Evolutionary conservation across 805 yeast species (phyloP).

Genomic region (Teunomyces tritomae): DNA sequence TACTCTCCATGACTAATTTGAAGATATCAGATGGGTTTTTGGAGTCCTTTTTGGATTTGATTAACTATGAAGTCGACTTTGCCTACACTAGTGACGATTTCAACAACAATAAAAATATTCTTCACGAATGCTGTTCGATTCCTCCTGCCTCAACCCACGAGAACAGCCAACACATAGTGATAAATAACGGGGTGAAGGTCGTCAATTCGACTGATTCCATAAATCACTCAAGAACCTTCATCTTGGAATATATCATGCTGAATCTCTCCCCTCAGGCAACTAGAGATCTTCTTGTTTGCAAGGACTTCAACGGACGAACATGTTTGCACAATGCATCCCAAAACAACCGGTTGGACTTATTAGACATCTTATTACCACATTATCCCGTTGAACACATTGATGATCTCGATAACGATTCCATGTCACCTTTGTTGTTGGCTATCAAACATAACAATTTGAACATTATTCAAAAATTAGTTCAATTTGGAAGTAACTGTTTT

Average conservation of each 20-base stretch:
- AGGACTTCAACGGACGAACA: constrained; percentile 71
- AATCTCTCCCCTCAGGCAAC: constrained; percentile 15
- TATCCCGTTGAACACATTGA: constrained; percentile 41
- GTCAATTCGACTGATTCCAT: constrained; percentile 36
- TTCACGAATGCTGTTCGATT: constrained; percentile 64
- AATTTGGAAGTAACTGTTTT: constrained; percentile 33
- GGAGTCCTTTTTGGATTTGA: constrained; percentile 46
- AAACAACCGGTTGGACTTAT: constrained; percentile 44
- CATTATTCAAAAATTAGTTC: constrained; percentile 29
- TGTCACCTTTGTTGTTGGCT: constrained; percentile 80
- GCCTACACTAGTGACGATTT: constrained; percentile 61
- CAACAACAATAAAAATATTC: constrained; percentile 56
- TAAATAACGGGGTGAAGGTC: constrained; percentile 44
- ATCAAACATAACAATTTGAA: constrained; percentile 64
- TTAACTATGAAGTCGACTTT: constrained; percentile 53
- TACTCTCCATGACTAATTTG: constrained; percentile 61
- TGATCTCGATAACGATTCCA: constrained; percentile 65
- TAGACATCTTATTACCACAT: constrained; percentile 40
- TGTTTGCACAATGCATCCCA: constrained; percentile 86
- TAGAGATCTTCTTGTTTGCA: constrained; percentile 27
- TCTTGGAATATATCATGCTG: constrained; percentile 32
- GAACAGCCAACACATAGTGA: constrained; percentile 30
- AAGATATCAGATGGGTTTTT: constrained; percentile 63
- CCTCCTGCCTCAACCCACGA: constrained; percentile 35
- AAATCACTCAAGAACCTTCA: constrained; percentile 36